Evolutionary conservation across 2,329 filamentous ascomycete species (phyloP).

Genomic region (Cladobotryum mycophilum): DNA sequence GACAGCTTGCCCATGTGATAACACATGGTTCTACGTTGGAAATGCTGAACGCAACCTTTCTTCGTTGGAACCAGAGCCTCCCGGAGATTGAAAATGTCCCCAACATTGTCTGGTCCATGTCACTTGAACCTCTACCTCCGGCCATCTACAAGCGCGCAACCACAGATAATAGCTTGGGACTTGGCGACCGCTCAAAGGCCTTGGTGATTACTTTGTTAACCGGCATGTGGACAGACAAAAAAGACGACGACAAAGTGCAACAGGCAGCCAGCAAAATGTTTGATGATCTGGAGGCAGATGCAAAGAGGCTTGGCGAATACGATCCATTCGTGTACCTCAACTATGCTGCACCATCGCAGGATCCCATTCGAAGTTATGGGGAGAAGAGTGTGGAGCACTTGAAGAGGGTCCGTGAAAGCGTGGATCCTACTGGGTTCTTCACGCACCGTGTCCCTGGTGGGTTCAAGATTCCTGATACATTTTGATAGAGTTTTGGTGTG

Average conservation of each 20-base stretch:
- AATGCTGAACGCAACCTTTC: background rate
- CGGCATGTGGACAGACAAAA: slow-evolving; percentile 1
- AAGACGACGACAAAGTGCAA: slow-evolving; percentile 2
- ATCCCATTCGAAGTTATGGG: slow-evolving; percentile 3
- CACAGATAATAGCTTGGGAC: slow-evolving; percentile 1
- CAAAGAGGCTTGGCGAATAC: slow-evolving; percentile 4
- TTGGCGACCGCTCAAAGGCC: background rate
- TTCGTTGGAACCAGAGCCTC: background rate
- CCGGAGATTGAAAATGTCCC: background rate
- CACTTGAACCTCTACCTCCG: slow-evolving; percentile 1
- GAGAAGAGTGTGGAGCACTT: background rate
- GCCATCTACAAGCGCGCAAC: background rate
- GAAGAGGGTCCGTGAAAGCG: background rate
- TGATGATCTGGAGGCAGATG: background rate
- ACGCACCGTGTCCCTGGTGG: slow-evolving; percentile 1
- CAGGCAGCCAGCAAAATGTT: slow-evolving; percentile 2
- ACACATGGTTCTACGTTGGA: background rate
- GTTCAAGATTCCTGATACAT: slow-evolving; percentile 1
- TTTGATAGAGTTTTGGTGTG: no score
- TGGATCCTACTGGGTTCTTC: slow-evolving; percentile 3
- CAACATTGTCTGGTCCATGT: slow-evolving; percentile 5
- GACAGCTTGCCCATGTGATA: background rate
- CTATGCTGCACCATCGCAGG: slow-evolving; percentile 7
- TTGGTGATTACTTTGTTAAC: slow-evolving; percentile 1
- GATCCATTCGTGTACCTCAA: slow-evolving; percentile 9